Conservation (phyloP, 495 filamentous ascomycete genomes). For the Neurospora sp. region DNA sequence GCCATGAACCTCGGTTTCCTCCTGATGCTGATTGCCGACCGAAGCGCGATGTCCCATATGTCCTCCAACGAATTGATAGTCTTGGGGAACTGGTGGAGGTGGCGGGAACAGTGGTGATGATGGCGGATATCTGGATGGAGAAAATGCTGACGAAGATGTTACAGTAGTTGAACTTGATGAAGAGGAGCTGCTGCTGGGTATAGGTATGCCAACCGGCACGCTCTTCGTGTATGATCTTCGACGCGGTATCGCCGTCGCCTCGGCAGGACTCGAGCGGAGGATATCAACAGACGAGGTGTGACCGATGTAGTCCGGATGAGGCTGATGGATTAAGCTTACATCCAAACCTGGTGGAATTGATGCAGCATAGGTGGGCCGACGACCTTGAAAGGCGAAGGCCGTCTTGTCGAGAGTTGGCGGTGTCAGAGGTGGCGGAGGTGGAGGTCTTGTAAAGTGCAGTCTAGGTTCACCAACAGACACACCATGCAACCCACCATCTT, state of each 20-base stretch:
- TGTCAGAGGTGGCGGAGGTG: conserved; percentile 31
- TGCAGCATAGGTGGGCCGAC: conserved; percentile 26
- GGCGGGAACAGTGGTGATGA: conserved; percentile 31
- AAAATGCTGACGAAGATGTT: conserved; percentile 17
- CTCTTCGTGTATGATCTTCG: conserved; percentile 35
- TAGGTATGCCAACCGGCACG: conserved; percentile 25
- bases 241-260: conserved; percentile 20
- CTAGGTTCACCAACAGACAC: not conserved
- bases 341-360: conserved; percentile 29
- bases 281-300: conserved; percentile 20
- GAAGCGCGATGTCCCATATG: conserved; percentile 16
- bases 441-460: conserved; percentile 21
- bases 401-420: conserved; percentile 23
- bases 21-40: not conserved
- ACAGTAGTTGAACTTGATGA: conserved; percentile 13
- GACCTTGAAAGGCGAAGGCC: conserved; percentile 28
- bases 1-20: conserved; percentile 30
- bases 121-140: conserved; percentile 35
- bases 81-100: conserved; percentile 21
- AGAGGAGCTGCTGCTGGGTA: conserved; percentile 3
- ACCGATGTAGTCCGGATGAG: conserved; percentile 29
- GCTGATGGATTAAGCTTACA: conserved; percentile 28
- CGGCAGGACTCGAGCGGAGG: conserved; percentile 15
- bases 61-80: conserved; percentile 20
- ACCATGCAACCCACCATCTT: not conserved